Base-by-base conservation (phyloP, 805 yeast genomes). In the Hagleromyces aurorensis region DNA sequence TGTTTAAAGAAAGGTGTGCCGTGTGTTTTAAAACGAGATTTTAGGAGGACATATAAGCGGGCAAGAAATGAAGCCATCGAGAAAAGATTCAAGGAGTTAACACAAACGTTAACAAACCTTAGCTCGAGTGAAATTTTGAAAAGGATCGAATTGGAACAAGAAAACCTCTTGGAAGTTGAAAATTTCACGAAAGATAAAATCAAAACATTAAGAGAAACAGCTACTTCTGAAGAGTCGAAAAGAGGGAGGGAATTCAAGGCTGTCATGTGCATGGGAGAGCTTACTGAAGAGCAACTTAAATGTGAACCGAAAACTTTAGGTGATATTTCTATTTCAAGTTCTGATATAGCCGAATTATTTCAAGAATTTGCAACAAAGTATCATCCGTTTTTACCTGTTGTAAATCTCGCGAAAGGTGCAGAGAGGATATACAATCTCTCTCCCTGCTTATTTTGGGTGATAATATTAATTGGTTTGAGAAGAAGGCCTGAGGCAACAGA, bases 371-470 rank as follows among this genome's bases (percentile, higher is more conserved):
- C 76, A 3, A 59, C 64, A n/a, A 65, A 72, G 37, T 89, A 91
- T 49, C 96, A 89, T 54, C 81, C 84, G 1, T 75, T 81, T 29
- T 52, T 91, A 27, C 97, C 97, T 0, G 81, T 89, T 1, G 91
- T 89, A 3, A 94, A 89, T 50, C 69, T 89, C 2, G 40, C 63
- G 5, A 72, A 70, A 37, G 95, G 96, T 7, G 91, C 94, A 1
- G 96, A 86, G 44, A 62, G 75, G 26, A 69, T 87, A 6, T 83
- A 81, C 52, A 58, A 73, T 34, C 64, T 82, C 11, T 85, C 96
- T 34, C 96, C 96, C 0, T 78, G 89, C 3, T 61, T 89, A 12
- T 89, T 89, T 49, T 89, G 98, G 98, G 87, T 89, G 0, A 77
- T 89, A 10, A 77, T 87, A 74, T 72, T 85, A 22, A 80, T 85